Percentiles rank a stretch among this genome's conserved stretches.
phyloP scores from a whole-genome alignment of 106 monocot genomes.

The Phalaenopsis equestris region DNA sequence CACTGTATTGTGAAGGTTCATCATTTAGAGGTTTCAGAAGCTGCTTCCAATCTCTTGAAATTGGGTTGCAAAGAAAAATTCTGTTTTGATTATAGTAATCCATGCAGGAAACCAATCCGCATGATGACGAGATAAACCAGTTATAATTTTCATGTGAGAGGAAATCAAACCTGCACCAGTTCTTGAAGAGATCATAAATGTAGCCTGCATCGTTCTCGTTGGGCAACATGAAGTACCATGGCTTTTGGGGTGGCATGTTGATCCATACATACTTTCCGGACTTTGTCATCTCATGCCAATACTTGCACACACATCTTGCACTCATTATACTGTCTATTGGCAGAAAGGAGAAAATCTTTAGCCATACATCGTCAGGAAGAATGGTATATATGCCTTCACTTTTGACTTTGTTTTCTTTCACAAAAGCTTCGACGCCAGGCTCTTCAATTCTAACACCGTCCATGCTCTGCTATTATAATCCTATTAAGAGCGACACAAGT shows the following conservation, averaged over 20 bases:
- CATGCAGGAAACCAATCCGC: conserved; percentile 84
- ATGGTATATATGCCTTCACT: not conserved
- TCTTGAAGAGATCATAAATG: conserved; percentile 68
- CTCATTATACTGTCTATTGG: too few relatives aligned
- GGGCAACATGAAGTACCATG: conserved; percentile 96
- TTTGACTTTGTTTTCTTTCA: too few relatives aligned
- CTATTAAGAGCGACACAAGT: too few relatives aligned
- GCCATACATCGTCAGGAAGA: too few relatives aligned
- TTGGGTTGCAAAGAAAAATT: conserved; percentile 76
- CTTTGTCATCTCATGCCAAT: too few relatives aligned
- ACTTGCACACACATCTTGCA: too few relatives aligned
- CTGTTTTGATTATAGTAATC: conserved; percentile 56
- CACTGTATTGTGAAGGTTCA: conserved; percentile 52
- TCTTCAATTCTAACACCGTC: too few relatives aligned
- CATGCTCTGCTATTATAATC: too few relatives aligned
- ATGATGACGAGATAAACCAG: conserved; percentile 72
- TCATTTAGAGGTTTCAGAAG: conserved; percentile 44
- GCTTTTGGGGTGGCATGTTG: conserved; percentile 28
- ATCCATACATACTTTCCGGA: not conserved
- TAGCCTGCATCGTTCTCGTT: conserved; percentile 36
- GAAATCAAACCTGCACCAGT: conserved; percentile 69
- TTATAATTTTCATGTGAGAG: conserved; percentile 63
- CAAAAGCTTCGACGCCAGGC: too few relatives aligned
- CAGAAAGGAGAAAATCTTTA: too few relatives aligned
- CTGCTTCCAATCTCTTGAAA: conserved; percentile 54